Evolutionary conservation across 208 protist genomes (phyloP), one percentile per base, ranked within the genome.

Genomic region (Leishmania turanica): DNA sequence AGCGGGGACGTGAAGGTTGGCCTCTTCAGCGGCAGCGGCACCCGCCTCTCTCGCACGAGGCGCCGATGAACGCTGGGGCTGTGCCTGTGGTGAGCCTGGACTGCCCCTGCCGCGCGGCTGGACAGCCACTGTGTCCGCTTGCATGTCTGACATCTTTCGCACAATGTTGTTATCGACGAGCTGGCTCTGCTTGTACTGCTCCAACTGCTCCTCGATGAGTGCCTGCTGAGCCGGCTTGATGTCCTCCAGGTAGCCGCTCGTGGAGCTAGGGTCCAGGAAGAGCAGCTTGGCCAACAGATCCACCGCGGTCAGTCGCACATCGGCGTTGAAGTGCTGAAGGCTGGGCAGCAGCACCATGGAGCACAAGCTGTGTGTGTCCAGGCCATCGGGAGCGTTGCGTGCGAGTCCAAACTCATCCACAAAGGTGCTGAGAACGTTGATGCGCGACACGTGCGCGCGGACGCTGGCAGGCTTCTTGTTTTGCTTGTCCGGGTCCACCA

Each of bases 161-260:
- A 53, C 74, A 34, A 76, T 65, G 49, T 72, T 75, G 65, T 27
- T 45, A 3, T 56, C 73, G 8, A 31, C 56, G 49, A 70, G 54
- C 40, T 77, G 72, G 34, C 80, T 84, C 75, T 80, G 64, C 65
- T 84, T 80, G 75, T 85, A 77, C n/a, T 62, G 62, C 75, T 88
- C 70, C 62, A 95, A n/a, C 74, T 96, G 82, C 75, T 95, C 84
- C 69, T 98, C 88, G 34, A 98, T 87, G 6, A 95, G 68, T 40
- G 86, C 87, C 81, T 91, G 86, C 77, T 96, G 93, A 9, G 88
- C 90, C 3, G 92, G 91, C 78, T 97, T 97, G 54, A 98, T 82
- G 3, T 81, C 70, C 71, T 90, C 75, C 34, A 97, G 66, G 42
- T 86, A 88, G 34, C 75, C 47, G 42, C 45, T 47, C 51, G 85